Percentiles rank a stretch among this genome's conserved stretches.
phyloP scores from a whole-genome alignment of 805 yeast species.

The Pichia nanzhaoensis region DNA sequence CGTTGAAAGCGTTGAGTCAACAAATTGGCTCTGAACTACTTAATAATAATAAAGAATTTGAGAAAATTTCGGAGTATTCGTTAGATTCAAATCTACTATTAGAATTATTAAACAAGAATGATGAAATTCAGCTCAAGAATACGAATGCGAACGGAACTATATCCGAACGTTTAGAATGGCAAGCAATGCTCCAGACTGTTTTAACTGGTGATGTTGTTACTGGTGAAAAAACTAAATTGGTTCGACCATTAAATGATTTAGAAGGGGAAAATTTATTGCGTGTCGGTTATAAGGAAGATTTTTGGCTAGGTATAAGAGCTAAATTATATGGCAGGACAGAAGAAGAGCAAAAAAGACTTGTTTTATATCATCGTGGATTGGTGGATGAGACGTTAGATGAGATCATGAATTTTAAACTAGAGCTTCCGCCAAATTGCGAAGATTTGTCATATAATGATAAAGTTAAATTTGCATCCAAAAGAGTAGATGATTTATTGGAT shows the following conservation, averaged over 20 bases:
- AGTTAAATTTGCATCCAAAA: conserved; percentile 34
- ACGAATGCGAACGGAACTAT: conserved; percentile 31
- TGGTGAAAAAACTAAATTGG: conserved; percentile 77
- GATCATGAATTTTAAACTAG: conserved; percentile 55
- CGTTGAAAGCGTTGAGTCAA: conserved; percentile 26
- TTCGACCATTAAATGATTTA: conserved; percentile 38
- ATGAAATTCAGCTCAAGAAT: conserved; percentile 28
- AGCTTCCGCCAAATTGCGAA: conserved; percentile 30
- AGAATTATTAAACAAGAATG: conserved; percentile 31
- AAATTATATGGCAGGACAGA: conserved; percentile 73
- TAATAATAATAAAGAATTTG: conserved; percentile 24
- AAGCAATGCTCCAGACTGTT: conserved; percentile 82
- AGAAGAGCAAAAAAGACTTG: conserved; percentile 66
- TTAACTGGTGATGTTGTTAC: conserved; percentile 92
- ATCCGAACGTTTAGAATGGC: conserved; percentile 89
- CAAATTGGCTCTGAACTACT: conserved; percentile 28
- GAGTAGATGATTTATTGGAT: conserved; percentile 51
- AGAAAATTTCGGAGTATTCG: conserved; percentile 30
- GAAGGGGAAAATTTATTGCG: conserved; percentile 43
- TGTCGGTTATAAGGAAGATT: conserved; percentile 55
- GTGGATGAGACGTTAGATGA: conserved; percentile 71
- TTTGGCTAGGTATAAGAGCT: conserved; percentile 86
- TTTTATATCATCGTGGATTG: conserved; percentile 60
- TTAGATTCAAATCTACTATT: conserved; percentile 31
- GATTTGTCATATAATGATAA: conserved; percentile 19